Evolutionary conservation across 2,329 filamentous ascomycete genomes (phyloP).

Genomic region (Tolypocladium tropicale): DNA sequence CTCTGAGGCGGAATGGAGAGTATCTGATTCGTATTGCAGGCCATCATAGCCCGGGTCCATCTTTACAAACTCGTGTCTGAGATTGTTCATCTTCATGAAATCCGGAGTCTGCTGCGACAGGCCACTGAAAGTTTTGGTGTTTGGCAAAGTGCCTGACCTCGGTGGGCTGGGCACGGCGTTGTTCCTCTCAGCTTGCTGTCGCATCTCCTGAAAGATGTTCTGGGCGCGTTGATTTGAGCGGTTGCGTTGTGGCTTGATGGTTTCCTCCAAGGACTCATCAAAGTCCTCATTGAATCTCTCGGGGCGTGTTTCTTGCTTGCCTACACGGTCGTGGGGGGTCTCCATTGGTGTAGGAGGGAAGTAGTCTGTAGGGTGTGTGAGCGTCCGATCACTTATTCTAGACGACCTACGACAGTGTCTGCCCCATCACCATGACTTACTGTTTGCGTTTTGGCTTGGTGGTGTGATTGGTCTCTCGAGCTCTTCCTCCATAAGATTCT

Average conservation of each 20-base stretch:
- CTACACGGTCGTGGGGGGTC: slow-evolving; percentile 43
- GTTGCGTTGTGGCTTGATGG: slow-evolving; percentile 44
- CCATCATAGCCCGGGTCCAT: slow-evolving; percentile 23
- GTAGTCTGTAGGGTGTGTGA: slow-evolving; percentile 33
- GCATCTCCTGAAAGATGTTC: slow-evolving; percentile 49
- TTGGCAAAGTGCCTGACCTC: slow-evolving; percentile 37
- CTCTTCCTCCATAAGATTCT: slow-evolving; percentile 36
- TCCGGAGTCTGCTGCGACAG: slow-evolving; percentile 43
- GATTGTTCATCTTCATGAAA: slow-evolving; percentile 43
- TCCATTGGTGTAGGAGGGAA: slow-evolving; percentile 59
- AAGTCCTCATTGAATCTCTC: slow-evolving; percentile 49
- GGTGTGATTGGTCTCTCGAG: slow-evolving; percentile 50
- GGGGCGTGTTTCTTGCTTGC: slow-evolving; percentile 30
- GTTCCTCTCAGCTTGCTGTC: slow-evolving; percentile 42
- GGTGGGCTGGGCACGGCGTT: slow-evolving; percentile 45
- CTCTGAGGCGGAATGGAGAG: slow-evolving; percentile 29
- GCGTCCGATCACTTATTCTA: background rate
- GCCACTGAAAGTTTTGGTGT: slow-evolving; percentile 34
- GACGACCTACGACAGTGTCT: background rate
- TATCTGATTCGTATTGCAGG: slow-evolving; percentile 18
- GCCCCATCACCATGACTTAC: slow-evolving; percentile 31
- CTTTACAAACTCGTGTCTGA: slow-evolving; percentile 34
- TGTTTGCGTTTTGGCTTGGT: slow-evolving; percentile 44
- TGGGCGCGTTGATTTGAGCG: slow-evolving; percentile 33
- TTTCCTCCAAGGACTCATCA: slow-evolving; percentile 58